Percentiles rank a stretch among this genome's conserved stretches.
Conservation (phyloP, 306 rosid species). For the Oxytropis ochrocephala region DNA sequence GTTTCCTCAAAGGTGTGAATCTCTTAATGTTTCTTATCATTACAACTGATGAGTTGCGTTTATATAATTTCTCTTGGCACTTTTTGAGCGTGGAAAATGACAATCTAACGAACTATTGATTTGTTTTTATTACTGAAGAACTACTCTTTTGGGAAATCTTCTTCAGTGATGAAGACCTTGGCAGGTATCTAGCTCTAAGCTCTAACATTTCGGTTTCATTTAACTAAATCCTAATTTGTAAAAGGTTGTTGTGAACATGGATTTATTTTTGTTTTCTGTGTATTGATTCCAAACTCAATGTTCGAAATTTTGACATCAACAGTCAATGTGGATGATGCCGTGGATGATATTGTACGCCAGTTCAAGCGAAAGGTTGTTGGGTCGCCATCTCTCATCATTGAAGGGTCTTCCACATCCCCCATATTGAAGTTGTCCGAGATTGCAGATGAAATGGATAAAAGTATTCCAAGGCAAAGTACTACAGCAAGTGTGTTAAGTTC, state of each 20-base stretch:
- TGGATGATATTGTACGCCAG: conserved; percentile 93
- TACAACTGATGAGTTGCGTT: not conserved
- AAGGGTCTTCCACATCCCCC: conserved; percentile 38
- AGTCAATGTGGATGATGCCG: conserved; percentile 94
- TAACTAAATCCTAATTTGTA: not conserved
- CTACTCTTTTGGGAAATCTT: conserved; percentile 85
- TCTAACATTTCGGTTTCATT: conserved; percentile 22
- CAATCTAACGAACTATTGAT: conserved; percentile 21
- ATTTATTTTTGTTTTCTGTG: not conserved
- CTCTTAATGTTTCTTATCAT: conserved; percentile 16
- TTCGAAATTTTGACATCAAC: conserved; percentile 18
- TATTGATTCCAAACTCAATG: conserved; percentile 3
- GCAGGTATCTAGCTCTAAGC: conserved; percentile 66
- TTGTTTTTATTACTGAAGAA: conserved; percentile 39
- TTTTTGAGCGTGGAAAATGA: conserved; percentile 6
- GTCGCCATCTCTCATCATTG: conserved; percentile 38
- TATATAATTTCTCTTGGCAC: not conserved
- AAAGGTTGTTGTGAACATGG: not conserved
- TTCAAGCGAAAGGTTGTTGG: conserved; percentile 74
- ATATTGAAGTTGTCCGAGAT: conserved; percentile 36
- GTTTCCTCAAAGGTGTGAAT: conserved; percentile 76
- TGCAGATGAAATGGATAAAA: conserved; percentile 50
- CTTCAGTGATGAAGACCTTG: conserved; percentile 90
- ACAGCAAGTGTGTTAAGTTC: conserved; percentile 55
- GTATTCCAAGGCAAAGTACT: conserved; percentile 35